Conservation (phyloP, 176 grass and related monocot genomes). For the Carex scoparia region DNA sequence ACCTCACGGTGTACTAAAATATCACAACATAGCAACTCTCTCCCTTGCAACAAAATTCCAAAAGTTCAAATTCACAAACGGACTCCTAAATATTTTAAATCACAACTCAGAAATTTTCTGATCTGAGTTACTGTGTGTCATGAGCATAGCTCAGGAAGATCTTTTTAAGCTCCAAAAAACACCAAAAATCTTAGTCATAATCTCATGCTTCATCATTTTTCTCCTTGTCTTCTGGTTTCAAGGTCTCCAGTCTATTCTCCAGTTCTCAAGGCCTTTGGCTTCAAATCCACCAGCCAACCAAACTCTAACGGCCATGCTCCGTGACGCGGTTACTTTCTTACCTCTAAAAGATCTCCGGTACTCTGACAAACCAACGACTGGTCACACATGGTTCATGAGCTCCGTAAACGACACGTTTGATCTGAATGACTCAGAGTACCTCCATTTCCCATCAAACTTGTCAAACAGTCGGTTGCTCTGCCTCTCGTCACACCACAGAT, state of each 20-base stretch:
- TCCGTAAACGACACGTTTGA: slow-evolving; percentile 44
- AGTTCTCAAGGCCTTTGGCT: not conserved
- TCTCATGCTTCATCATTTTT: slow-evolving; percentile 5
- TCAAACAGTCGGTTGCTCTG: slow-evolving; percentile 50
- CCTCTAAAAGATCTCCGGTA: slow-evolving; percentile 46
- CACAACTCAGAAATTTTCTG: not conserved
- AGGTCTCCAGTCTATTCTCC: slow-evolving; percentile 12
- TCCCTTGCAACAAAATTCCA: not conserved
- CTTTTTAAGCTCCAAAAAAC: not conserved
- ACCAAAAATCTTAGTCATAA: slow-evolving; percentile 22
- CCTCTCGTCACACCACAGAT: slow-evolving; percentile 20
- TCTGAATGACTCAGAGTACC: slow-evolving; percentile 33
- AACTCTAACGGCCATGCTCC: slow-evolving; percentile 22
- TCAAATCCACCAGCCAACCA: not conserved
- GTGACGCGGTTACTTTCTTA: slow-evolving; percentile 40
- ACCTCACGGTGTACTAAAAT: not conserved
- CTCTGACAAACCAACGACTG: not conserved
- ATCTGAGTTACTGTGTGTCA: not conserved
- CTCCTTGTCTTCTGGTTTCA: slow-evolving; percentile 33
- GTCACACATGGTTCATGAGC: slow-evolving; percentile 58
- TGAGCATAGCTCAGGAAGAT: not conserved
- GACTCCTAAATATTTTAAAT: not conserved
- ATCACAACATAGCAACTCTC: not conserved
- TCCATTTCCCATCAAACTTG: slow-evolving; percentile 46
- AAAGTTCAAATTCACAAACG: not conserved